Base-by-base conservation (phyloP, 768 basidiomycete genomes). In the Candolleomyces efflorescens region DNA sequence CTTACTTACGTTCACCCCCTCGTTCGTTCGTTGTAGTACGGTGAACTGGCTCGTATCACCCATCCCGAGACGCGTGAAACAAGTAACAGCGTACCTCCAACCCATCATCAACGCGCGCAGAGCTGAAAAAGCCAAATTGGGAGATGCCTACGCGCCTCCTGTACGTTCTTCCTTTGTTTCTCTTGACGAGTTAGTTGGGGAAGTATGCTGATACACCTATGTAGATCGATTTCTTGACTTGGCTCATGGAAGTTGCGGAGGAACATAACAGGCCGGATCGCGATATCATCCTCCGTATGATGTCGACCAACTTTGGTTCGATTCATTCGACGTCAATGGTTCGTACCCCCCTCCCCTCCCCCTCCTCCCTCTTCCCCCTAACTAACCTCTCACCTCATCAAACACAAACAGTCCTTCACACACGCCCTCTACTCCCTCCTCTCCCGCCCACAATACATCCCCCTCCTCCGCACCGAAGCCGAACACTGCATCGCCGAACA, bases 191-290 rank as follows among this genome's bases (percentile, higher is more conserved):
- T n/a, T n/a, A n/a, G n/a, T n/a, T n/a, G n/a, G n/a, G n/a, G n/a
- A n/a, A n/a, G n/a, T n/a, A n/a, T n/a, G n/a, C n/a, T n/a, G n/a
- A n/a, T n/a, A n/a, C n/a, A n/a, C n/a, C 13, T 13, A 17, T 9
- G 12, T 47, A 81, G 81, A 73, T 75, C 50, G 80, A 82, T 56
- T 58, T 81, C 13, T 67, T 82, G 0, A 69, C 73, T 13, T 83
- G 79, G 79, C 66, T 81, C 9, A 68, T 81, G 39, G 78, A 78
- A 37, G 67, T 65, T 5, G 76, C 78, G 0, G 62, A 67, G 13
- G 69, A 67, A 3, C 58, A 70, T 15, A 68, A 70, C 26, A 61
- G 64, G 22, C 68, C 59, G 5, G 54, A 68, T 0, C 56, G 62
- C 12, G 67, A 73, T 32, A 61, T 80, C 6, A 68, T 71, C 0